Percentiles rank a stretch among this genome's conserved stretches.
Conservation (phyloP, 1,139 yeast genomes). For the Arxiozyma bovina region DNA sequence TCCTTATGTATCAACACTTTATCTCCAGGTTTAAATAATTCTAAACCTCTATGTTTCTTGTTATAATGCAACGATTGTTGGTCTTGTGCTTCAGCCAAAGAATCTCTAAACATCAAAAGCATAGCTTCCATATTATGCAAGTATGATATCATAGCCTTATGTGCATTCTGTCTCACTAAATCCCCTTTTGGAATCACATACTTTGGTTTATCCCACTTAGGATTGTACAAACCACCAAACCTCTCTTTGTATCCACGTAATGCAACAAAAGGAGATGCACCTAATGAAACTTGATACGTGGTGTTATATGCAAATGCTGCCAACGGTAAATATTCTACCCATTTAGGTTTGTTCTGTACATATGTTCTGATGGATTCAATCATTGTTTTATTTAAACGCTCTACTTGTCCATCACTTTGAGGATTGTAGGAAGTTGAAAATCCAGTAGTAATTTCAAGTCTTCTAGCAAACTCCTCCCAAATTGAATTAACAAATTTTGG, state of each 20-base stretch:
- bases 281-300: constrained; percentile 3
- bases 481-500: neutral
- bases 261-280: neutral
- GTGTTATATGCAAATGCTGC: neutral
- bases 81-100: too few species aligned
- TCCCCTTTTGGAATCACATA: too few species aligned
- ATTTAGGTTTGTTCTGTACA: constrained; percentile 16
- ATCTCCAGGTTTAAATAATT: too few species aligned
- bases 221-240: too few species aligned
- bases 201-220: too few species aligned
- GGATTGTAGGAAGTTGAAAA: constrained; percentile 1
- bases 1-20: too few species aligned
- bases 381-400: neutral
- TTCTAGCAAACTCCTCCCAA: neutral
- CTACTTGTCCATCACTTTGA: constrained; percentile 1
- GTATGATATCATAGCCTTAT: too few species aligned
- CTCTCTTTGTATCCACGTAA: neutral
- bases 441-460: neutral
- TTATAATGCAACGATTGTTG: too few species aligned
- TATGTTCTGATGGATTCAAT: constrained; percentile 3
- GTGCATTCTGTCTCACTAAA: too few species aligned
- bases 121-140: too few species aligned
- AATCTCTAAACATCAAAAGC: too few species aligned
- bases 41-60: too few species aligned
- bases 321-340: neutral